phyloP scores from a whole-genome alignment of 495 filamentous ascomycete genomes.

The Hyaloscypha variabilis region DNA sequence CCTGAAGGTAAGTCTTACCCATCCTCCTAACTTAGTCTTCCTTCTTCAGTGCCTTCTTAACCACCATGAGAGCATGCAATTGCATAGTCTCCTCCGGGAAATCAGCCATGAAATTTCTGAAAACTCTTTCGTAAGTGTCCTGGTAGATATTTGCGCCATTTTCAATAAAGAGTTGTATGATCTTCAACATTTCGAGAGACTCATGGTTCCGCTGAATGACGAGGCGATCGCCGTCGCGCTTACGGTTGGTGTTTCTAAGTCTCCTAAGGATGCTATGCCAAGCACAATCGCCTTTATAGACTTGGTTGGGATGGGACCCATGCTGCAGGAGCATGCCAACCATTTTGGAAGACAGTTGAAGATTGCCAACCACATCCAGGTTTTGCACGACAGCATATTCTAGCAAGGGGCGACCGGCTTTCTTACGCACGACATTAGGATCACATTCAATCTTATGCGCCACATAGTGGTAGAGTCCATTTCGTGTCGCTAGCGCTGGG shows the following conservation, averaged over 20 bases:
- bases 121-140: not conserved
- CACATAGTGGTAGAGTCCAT: constrained; percentile 2
- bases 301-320: not conserved
- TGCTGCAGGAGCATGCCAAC: not conserved
- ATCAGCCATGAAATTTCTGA: not conserved
- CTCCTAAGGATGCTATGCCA: not conserved
- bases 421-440: not conserved
- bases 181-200: not conserved
- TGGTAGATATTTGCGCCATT: not conserved
- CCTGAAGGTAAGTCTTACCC: no score
- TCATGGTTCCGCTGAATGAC: no score
- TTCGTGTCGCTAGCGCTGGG: not conserved
- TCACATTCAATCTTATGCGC: not conserved
- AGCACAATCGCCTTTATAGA: not conserved
- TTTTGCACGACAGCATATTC: not conserved
- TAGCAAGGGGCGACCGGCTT: not conserved
- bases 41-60: not conserved
- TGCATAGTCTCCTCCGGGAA: not conserved
- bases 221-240: no score
- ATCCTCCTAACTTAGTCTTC: no score
- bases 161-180: not conserved
- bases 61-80: not conserved
- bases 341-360: not conserved
- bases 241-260: no score
- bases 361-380: not conserved